Conservation (phyloP, 495 filamentous ascomycete species). For the Penicillium roqueforti region DNA sequence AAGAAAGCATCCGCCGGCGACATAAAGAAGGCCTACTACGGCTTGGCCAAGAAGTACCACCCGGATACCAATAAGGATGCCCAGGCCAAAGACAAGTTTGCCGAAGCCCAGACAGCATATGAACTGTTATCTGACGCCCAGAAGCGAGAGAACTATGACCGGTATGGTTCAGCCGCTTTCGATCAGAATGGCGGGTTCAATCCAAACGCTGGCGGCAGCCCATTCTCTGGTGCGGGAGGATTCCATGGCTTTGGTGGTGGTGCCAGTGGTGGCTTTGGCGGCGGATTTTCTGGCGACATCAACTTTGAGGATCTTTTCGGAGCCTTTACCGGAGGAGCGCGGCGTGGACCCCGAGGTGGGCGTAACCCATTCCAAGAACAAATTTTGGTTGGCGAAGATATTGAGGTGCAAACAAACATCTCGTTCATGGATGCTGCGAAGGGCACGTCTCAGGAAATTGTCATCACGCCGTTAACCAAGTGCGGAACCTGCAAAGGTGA, state of each 20-base stretch:
- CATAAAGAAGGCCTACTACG: conserved; percentile 98
- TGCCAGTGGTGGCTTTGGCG: conserved; percentile 51
- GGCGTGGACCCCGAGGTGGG: conserved; percentile 51
- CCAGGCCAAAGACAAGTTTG: conserved; percentile 86
- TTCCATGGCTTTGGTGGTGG: conserved; percentile 53
- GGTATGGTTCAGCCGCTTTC: conserved; percentile 84
- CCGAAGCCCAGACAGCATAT: conserved; percentile 86
- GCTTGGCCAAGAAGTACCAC: conserved; percentile 96
- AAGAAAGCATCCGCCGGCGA: conserved; percentile 76
- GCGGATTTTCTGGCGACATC: conserved; percentile 71
- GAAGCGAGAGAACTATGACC: conserved; percentile 87
- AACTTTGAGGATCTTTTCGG: conserved; percentile 95
- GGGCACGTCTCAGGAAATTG: conserved; percentile 73
- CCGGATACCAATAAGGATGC: conserved; percentile 97
- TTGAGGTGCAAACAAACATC: conserved; percentile 87
- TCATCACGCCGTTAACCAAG: conserved; percentile 67
- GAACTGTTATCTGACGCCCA: conserved; percentile 86
- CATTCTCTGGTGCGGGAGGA: conserved; percentile 54
- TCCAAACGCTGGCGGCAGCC: conserved; percentile 63
- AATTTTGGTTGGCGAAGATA: conserved; percentile 81
- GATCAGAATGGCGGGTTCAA: conserved; percentile 71
- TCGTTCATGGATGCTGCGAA: conserved; percentile 96
- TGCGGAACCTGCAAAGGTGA: conserved; percentile 79
- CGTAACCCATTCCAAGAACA: conserved; percentile 67
- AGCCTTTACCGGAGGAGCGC: conserved; percentile 69